These are phyloP conservation scores for Gillenia trifoliata DNA, from an alignment of 306 rosid species.

Conservation along the genomic window DNA sequence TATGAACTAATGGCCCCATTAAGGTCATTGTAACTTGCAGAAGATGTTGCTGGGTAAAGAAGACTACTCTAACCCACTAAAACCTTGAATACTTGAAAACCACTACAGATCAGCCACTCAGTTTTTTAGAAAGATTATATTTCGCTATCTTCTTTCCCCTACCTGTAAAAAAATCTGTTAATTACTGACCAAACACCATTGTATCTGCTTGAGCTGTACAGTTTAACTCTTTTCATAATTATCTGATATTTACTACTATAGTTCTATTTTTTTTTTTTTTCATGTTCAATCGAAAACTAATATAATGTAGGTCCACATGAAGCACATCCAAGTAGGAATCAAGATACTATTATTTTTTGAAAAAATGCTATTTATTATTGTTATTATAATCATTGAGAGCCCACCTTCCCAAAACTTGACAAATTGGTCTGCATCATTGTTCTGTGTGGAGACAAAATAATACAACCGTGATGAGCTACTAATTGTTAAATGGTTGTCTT, in stretches of 20 bases:
- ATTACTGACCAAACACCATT: background rate
- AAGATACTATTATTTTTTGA: background rate
- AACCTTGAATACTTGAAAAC: background rate
- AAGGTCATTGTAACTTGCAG: constrained; percentile 16
- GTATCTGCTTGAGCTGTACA: background rate
- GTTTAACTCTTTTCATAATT: background rate
- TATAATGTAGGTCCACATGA: constrained; percentile 12
- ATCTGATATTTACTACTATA: background rate
- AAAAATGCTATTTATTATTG: background rate
- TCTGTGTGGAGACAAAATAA: background rate
- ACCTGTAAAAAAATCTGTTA: background rate
- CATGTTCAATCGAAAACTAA: background rate
- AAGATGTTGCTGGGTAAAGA: constrained; percentile 14
- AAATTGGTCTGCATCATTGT: constrained; percentile 10
- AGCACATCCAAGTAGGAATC: constrained; percentile 10
- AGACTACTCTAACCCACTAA: background rate
- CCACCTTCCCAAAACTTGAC: constrained; percentile 14
- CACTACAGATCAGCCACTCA: constrained; percentile 1
- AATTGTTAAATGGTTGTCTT: constrained; percentile 6
- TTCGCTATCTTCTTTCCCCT: constrained; percentile 5
- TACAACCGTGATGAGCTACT: background rate
- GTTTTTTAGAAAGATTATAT: background rate
- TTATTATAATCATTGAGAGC: background rate
- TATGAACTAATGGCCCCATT: background rate
- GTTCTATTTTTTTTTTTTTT: background rate